Evolutionary conservation across 371 early-diverging fungal genomes (phyloP), one percentile per base, ranked within the genome.

Genomic region (Mortierella sp.): DNA sequence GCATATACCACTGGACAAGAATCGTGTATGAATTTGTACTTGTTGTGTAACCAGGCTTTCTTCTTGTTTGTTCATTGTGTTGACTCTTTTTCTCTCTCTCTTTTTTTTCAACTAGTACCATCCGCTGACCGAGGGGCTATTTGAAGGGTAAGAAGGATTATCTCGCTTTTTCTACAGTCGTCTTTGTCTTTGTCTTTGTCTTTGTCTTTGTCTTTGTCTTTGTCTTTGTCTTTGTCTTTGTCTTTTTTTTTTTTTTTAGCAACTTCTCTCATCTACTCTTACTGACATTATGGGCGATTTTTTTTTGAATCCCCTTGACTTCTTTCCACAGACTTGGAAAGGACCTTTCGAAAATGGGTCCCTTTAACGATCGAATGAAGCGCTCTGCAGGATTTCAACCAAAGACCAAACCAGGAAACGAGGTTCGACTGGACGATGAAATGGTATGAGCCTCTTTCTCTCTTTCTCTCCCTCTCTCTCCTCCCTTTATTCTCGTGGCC

Each of bases 1-100:
- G 81, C 81, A 37, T 89, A 88, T 77, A 84, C 84, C 23, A 84
- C 84, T 48, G 87, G 85, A 43, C 91, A 91, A 64, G 84, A 86
- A 64, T 67, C 83, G 63, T 82, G 90, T 89, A 85, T 68, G 86
- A 70, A 2, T 9, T n/a, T n/a, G n/a, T 1, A n/a, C 28, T 25
- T 59, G 23, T 25, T 37, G 15, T 1, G 53, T 44, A 44, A 46
- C 14, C 44, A 2, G 37, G 47, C 15, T 44, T 18, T 28, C 45
- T 7, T 25, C 19, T 46, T 61, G 6, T 30, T 57, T 44, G 14
- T 26, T 4, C 48, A 25, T 12, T 53, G 7, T 28, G 6, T 52
- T 21, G 23, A 47, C 21, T 64, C 19, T 16, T 18, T 4, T 18
- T 37, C 7, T 16, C 28, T 48, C 9, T 57, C 7, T 58, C 63